A percentile compares a stretch with the other conserved stretches of the same genome.
phyloP scores from a whole-genome alignment of 805 yeast genomes.

The Yamadazyma philogaea region DNA sequence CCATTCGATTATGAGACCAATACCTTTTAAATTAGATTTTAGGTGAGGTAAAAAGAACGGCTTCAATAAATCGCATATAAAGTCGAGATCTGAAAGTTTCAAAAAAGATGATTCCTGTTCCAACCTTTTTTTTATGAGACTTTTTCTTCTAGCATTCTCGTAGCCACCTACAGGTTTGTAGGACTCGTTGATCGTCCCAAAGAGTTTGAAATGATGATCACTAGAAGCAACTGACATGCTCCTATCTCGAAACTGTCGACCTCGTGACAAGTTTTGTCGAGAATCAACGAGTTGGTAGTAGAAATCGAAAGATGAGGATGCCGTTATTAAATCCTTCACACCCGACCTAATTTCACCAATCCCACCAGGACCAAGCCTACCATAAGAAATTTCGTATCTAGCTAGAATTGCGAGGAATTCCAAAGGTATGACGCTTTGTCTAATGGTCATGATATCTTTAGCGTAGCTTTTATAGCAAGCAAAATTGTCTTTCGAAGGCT shows the following conservation, averaged over 20 bases:
- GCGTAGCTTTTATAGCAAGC: constrained; percentile 20
- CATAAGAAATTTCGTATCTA: constrained; percentile 24
- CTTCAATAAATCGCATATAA: constrained; percentile 20
- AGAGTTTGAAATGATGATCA: constrained; percentile 19
- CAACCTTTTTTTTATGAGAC: constrained; percentile 18
- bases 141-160: constrained; percentile 21
- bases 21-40: constrained; percentile 16
- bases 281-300: constrained; percentile 28
- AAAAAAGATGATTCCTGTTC: constrained; percentile 15
- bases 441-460: constrained; percentile 17
- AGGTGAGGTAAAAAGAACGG: constrained; percentile 18
- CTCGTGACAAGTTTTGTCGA: constrained; percentile 20
- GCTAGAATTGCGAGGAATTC: constrained; percentile 19
- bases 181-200: constrained; percentile 24
- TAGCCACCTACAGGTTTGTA: constrained; percentile 29
- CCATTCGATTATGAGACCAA: constrained; percentile 23
- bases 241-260: constrained; percentile 17
- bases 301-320: constrained; percentile 24
- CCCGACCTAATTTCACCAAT: constrained; percentile 24
- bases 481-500: constrained; percentile 26
- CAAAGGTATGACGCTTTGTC: constrained; percentile 18
- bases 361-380: constrained; percentile 27
- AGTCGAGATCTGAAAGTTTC: constrained; percentile 23
- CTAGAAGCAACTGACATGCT: constrained; percentile 7
- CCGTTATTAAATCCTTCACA: constrained; percentile 21